Conservation (phyloP, 2,329 filamentous ascomycete species). For the Endothia cerciana region DNA sequence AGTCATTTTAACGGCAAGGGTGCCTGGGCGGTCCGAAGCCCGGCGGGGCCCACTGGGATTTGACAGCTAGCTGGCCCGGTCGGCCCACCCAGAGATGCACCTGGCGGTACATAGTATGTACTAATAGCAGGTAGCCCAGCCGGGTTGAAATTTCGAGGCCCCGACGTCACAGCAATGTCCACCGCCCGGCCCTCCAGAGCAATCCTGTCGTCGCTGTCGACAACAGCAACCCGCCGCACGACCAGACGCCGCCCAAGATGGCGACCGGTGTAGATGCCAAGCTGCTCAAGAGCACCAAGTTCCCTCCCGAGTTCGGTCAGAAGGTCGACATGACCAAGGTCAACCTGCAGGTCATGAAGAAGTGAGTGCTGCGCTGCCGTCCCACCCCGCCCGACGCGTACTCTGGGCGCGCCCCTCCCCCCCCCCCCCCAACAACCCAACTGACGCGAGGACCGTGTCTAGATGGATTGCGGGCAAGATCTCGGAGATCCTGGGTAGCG, state of each 20-base stretch:
- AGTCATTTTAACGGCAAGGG: conserved; percentile 18
- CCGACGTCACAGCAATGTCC: conserved; percentile 29
- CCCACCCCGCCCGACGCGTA: conserved; percentile 9
- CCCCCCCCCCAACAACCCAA: neutral
- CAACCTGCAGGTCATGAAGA: conserved; percentile 97
- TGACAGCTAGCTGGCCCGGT: conserved; percentile 7
- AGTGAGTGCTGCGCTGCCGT: conserved; percentile 57
- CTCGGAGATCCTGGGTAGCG: conserved; percentile 82
- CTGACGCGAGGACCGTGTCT: conserved; percentile 28
- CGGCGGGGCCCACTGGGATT: conserved; percentile 16
- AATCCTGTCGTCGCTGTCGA: neutral
- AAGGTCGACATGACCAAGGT: conserved; percentile 98
- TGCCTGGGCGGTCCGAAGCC: conserved; percentile 22
- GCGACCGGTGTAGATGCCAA: conserved; percentile 86
- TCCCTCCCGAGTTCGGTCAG: conserved; percentile 88
- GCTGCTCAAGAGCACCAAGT: conserved; percentile 88
- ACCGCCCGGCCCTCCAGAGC: conserved; percentile 5
- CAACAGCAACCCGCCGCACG: neutral
- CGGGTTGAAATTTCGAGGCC: conserved; percentile 24
- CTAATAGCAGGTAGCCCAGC: conserved; percentile 4
- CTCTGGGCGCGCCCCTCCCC: too few relatives aligned
- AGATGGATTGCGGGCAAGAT: conserved; percentile 95
- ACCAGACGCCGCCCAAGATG: conserved; percentile 54
- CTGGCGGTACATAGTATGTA: too few relatives aligned
- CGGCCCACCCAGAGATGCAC: neutral